These are phyloP conservation scores for Nemania sp. DNA, from an alignment of 2,329 filamentous ascomycete genomes.

Conservation along the genomic window DNA sequence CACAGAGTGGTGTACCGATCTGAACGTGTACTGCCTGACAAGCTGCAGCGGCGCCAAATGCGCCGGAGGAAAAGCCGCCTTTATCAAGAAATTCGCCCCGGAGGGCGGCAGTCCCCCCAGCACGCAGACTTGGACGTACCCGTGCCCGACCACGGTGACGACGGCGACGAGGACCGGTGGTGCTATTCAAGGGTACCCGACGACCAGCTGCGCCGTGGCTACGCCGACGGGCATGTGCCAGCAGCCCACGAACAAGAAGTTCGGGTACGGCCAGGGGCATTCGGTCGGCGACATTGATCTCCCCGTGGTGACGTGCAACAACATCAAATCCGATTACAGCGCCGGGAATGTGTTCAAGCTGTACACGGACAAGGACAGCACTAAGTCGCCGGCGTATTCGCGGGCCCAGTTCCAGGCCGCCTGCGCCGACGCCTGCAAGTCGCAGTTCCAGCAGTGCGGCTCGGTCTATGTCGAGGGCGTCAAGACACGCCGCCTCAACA, in stretches of 20 bases:
- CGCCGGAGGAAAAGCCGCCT: constrained; percentile 45
- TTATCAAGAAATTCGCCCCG: constrained; percentile 47
- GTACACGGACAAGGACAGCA: constrained; percentile 50
- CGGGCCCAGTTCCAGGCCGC: constrained; percentile 44
- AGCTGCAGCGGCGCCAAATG: constrained; percentile 41
- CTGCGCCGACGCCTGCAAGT: constrained; percentile 57
- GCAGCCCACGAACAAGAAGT: constrained; percentile 58
- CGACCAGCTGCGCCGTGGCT: constrained; percentile 46
- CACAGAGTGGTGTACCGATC: constrained; percentile 51
- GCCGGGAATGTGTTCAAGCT: constrained; percentile 55
- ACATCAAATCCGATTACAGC: constrained; percentile 45
- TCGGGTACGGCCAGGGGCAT: constrained; percentile 68
- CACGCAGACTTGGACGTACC: constrained; percentile 41
- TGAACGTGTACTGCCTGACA: constrained; percentile 49
- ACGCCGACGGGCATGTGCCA: constrained; percentile 56
- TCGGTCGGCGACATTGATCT: constrained; percentile 56
- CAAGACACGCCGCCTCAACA: constrained; percentile 37
- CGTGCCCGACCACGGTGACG: constrained; percentile 39
- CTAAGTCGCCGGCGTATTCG: constrained; percentile 49
- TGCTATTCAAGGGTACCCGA: constrained; percentile 22
- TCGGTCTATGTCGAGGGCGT: constrained; percentile 55
- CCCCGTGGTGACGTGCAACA: constrained; percentile 59
- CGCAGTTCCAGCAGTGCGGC: constrained; percentile 54
- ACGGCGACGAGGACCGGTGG: constrained; percentile 20
- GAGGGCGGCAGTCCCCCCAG: constrained; percentile 40